Evolutionary conservation across 805 yeast species (phyloP).

Genomic region (Debaryomyces hansenii): DNA sequence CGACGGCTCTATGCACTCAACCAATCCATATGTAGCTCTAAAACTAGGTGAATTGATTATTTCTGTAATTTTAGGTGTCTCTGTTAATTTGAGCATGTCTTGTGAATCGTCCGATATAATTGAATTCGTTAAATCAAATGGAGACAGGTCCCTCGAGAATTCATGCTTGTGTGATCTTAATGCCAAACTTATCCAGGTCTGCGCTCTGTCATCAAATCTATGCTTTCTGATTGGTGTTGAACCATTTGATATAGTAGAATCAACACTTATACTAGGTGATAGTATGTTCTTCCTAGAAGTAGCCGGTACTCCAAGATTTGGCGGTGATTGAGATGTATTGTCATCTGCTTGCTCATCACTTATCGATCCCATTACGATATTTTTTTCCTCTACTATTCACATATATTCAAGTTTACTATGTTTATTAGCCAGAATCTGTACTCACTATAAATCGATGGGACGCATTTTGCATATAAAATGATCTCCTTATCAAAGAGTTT

Average conservation of each 20-base stretch:
- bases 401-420: no score
- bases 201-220: conserved; percentile 40
- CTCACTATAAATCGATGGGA: no score
- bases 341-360: no score
- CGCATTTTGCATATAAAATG: not conserved
- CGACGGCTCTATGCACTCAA: conserved; percentile 22
- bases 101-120: not conserved
- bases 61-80: conserved; percentile 17
- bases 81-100: conserved; percentile 25
- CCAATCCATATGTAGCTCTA: conserved; percentile 20
- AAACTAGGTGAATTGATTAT: conserved; percentile 23
- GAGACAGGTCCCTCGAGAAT: not conserved
- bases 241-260: conserved; percentile 2
- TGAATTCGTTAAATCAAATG: not conserved
- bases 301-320: not conserved
- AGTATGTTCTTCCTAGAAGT: not conserved
- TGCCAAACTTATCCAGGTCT: conserved; percentile 25
- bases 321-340: no score
- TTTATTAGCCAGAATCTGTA: no score
- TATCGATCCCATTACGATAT: no score
- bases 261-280: conserved; percentile 1
- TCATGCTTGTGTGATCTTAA: conserved; percentile 11
- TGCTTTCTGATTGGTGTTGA: conserved; percentile 14
- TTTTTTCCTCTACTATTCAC: no score
- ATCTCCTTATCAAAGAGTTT: not conserved